Evolutionary conservation across 2,329 filamentous ascomycete species (phyloP), one percentile per base, ranked within the genome.

Genomic region (Aureobasidium melanogenum): DNA sequence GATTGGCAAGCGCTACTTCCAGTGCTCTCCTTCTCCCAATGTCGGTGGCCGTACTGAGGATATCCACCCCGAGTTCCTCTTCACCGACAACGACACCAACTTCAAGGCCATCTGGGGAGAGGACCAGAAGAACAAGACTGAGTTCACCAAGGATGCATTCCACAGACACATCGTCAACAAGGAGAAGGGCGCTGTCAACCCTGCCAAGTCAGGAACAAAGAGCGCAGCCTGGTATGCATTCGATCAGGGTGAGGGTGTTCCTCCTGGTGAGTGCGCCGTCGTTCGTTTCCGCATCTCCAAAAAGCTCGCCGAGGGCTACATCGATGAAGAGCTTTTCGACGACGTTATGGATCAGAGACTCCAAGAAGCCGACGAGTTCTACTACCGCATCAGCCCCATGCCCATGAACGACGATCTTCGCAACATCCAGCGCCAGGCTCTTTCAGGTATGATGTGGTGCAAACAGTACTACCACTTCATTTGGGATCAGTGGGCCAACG

Each of bases 401-500:
- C 93, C 92, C 2, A 96, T 97, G 88, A 83, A 89, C 0, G 92
- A 97, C 52, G 93, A 97, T 70, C 81, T 97, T 63, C 87, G 92
- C 67, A 97, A 95, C 74, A 94, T 97, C 67, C 94, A 97, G 76
- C 85, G 93, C 67, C 92, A 97, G 73, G 94, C 93, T 4, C 88
- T 97, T 66, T 87, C 92, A 0, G 93, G 94, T 59, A 97, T 97
- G 93, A 88, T 97, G 82, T 97, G 93, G 93, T 95, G 88, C 65
- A 97, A 97, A 74, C 93, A 97, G 73, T 90, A 91, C 76, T 97
- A 97, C 74, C 85, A 95, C 71, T 97, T 97, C 74, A 85, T 97
- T 68, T 97, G 91, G 91, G 92, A 97, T 66, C 89, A 97, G 72
- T 97, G 93, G 93, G 91, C 92, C 28, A 96, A 96, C 65, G 93